Evolutionary conservation across 2,329 filamentous ascomycete genomes (phyloP), one percentile per base, ranked within the genome.

Genomic region (Xylaria sp.): DNA sequence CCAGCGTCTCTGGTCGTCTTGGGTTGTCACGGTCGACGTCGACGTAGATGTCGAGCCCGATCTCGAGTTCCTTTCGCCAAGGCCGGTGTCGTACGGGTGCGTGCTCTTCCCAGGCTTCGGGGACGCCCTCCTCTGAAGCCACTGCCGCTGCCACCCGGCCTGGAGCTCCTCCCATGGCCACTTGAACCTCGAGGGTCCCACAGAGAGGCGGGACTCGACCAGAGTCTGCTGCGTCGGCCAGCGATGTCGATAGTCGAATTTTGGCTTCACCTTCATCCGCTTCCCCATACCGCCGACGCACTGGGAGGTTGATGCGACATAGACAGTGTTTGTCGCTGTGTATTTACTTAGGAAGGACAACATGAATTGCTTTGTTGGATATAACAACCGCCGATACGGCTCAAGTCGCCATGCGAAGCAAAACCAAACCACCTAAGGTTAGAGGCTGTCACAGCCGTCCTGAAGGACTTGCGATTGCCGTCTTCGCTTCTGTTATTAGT

Each of bases 191-290:
- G 25, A 25, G 28, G 57, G 20, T 23, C 56, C 13, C 8, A 56
- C 25, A n/a, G 37, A 70, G 15, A 13, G 46, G 8, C 56, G 66
- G 18, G 74, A 70, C 51, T 77, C 76, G 50, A 74, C 66, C 23
- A 78, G 63, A 4, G 76, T 78, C 56, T 76, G 73, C 34, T 75
- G 71, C 3, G 77, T 78, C 18, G 77, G 77, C 77, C 76, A 78
- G n/a, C 77, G 75, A 32, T 74, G 54, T 37, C 73, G 69, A 54
- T 78, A 78, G 37, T 78, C 76, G n/a, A 74, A 52, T 23, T 46
- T 63, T 3, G 59, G n/a, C 37, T 61, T 70, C n/a, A 6, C 56
- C 37, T 55, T 57, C 52, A 51, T 50, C 54, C 50, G 20, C 62
- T 68, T 68, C 15, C 20, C 44, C 70, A 72, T 72, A 23, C 58